Conservation (phyloP, 441 rosid species). For the Bruguiera hainesii region DNA sequence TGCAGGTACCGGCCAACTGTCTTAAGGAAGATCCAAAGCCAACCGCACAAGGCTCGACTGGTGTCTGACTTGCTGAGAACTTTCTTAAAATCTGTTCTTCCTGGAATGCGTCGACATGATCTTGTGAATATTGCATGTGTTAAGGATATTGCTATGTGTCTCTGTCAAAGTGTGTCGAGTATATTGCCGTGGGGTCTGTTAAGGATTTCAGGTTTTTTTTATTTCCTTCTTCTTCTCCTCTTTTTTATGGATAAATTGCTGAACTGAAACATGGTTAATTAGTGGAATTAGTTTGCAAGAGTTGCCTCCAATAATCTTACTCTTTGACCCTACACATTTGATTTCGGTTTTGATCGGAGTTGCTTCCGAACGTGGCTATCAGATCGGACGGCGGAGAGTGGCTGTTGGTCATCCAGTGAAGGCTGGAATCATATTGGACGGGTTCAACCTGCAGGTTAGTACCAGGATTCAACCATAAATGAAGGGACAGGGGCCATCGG, state of each 20-base stretch:
- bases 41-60: not conserved
- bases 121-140: constrained; percentile 13
- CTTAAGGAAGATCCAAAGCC: not conserved
- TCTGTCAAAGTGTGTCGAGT: not conserved
- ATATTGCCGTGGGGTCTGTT: not conserved
- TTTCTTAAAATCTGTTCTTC: constrained; percentile 4
- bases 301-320: not conserved
- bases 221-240: too few species aligned
- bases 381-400: too few species aligned
- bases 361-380: too few species aligned
- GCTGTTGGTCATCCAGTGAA: too few species aligned
- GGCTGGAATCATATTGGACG: too few species aligned
- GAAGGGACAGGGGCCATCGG: too few species aligned
- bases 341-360: too few species aligned
- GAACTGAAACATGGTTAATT: not conserved
- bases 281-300: not conserved
- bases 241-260: not conserved
- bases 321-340: too few species aligned
- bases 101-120: constrained; percentile 31
- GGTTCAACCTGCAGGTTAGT: too few species aligned
- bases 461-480: too few species aligned
- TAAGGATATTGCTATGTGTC: not conserved
- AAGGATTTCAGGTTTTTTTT: not conserved
- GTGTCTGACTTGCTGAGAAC: constrained; percentile 4
- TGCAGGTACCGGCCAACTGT: constrained; percentile 16